phyloP scores from a whole-genome alignment of 179 eudicot species.

The Pouteria campechiana region DNA sequence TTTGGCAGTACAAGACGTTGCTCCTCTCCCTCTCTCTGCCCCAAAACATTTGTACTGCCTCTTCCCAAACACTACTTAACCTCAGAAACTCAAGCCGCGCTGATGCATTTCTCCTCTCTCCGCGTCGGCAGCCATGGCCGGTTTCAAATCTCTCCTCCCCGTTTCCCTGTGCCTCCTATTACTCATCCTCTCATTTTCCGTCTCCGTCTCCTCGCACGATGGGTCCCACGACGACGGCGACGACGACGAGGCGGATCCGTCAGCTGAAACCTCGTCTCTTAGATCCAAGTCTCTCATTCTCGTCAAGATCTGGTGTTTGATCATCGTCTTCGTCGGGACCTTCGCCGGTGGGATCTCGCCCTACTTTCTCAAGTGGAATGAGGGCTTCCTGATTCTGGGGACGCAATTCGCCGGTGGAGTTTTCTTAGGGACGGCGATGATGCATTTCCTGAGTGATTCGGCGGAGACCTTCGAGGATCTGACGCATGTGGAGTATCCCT shows the following conservation, averaged over 20 bases:
- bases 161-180: too few species aligned
- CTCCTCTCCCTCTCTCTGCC: too few species aligned
- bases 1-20: too few species aligned
- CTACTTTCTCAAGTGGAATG: slow-evolving; percentile 53
- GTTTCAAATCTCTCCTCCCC: too few species aligned
- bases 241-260: slow-evolving; percentile 2
- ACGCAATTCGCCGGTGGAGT: slow-evolving; percentile 73
- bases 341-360: slow-evolving; percentile 60
- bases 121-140: too few species aligned
- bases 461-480: slow-evolving; percentile 48
- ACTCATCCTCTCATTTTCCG: slow-evolving; percentile 15
- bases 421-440: slow-evolving; percentile 59
- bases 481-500: slow-evolving; percentile 42
- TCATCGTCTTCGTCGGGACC: slow-evolving; percentile 36
- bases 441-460: slow-evolving; percentile 69
- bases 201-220: slow-evolving; percentile 24
- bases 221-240: slow-evolving; percentile 10
- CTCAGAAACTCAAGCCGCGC: too few species aligned
- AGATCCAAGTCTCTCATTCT: slow-evolving; percentile 36
- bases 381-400: slow-evolving; percentile 46
- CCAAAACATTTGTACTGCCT: too few species aligned
- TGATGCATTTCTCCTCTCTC: too few species aligned
- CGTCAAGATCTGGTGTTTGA: slow-evolving; percentile 54
- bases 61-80: too few species aligned
- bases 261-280: slow-evolving; percentile 24